Evolutionary conservation across 768 basidiomycete species (phyloP).

Genomic region (Candolleomyces aberdarensis): DNA sequence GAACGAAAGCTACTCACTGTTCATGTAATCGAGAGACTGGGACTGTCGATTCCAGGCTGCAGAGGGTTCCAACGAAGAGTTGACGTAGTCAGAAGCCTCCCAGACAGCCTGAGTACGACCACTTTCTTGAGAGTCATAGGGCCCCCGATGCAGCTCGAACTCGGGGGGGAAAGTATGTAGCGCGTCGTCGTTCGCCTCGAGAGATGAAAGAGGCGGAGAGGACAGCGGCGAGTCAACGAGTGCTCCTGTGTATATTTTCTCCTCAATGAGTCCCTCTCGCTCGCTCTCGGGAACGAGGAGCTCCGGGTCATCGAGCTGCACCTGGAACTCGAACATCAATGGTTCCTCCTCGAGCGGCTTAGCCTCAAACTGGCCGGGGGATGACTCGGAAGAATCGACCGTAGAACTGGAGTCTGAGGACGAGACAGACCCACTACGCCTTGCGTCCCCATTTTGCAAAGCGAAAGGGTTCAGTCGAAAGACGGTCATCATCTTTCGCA

Average conservation of each 20-base stretch:
- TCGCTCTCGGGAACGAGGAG: not conserved
- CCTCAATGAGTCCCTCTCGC: not conserved
- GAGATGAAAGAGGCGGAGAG: not conserved
- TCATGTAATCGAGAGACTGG: not conserved
- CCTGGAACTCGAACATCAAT: slow-evolving; percentile 63
- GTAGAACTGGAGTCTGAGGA: slow-evolving; percentile 11
- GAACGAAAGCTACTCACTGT: not conserved
- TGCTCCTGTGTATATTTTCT: not conserved
- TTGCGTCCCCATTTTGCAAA: slow-evolving; percentile 40
- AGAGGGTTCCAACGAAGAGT: not conserved
- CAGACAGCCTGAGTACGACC: not conserved
- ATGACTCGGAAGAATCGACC: slow-evolving; percentile 9
- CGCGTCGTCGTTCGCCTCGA: not conserved
- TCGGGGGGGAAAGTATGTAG: not conserved
- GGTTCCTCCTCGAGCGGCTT: slow-evolving; percentile 62
- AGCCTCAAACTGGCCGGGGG: slow-evolving; percentile 37
- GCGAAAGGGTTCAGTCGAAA: slow-evolving; percentile 78
- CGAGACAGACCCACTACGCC: slow-evolving; percentile 8
- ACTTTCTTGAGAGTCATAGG: not conserved
- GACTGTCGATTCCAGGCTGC: not conserved
- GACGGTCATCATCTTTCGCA: slow-evolving; percentile 76
- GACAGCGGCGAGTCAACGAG: not conserved
- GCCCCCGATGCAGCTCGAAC: not conserved
- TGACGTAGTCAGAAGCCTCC: not conserved
- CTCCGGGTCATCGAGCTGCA: slow-evolving; percentile 28